Conservation (phyloP, 1,284 basidiomycete genomes). For the Leccinum laetum region DNA sequence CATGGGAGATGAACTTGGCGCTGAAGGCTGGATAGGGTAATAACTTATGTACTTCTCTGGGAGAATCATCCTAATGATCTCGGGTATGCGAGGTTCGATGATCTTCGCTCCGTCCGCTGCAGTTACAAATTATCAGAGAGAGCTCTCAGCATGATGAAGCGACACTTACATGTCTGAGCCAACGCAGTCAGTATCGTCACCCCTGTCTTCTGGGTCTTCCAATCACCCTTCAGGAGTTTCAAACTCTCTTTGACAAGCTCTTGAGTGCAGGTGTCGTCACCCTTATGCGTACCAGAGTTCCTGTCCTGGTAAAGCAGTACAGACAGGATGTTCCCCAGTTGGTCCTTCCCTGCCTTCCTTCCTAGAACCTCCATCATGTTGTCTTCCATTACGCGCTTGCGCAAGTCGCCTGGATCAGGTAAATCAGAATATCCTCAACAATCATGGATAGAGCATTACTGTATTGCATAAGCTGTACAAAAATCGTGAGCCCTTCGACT, state of each 20-base stretch:
- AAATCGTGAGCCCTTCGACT: constrained; percentile 15
- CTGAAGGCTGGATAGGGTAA: neutral
- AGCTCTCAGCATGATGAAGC: too few relatives aligned
- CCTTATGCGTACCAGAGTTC: constrained; percentile 12
- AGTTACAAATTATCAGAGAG: neutral
- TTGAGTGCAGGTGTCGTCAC: constrained; percentile 1
- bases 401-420: constrained; percentile 13
- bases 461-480: constrained; percentile 10
- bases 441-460: constrained; percentile 6
- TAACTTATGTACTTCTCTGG: constrained; percentile 1
- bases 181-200: neutral
- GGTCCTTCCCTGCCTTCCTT: constrained; percentile 14
- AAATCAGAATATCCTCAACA: neutral
- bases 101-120: constrained; percentile 17
- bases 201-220: too few relatives aligned
- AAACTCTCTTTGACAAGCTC: too few relatives aligned
- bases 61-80: constrained; percentile 24
- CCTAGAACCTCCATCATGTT: constrained; percentile 20
- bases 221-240: too few relatives aligned
- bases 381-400: constrained; percentile 10
- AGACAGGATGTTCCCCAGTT: constrained; percentile 19
- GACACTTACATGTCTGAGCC: constrained; percentile 19
- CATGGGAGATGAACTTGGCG: neutral
- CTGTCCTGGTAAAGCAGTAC: constrained; percentile 18
- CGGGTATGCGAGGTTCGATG: constrained; percentile 9